Percentiles rank a stretch among this genome's conserved stretches.
Evolutionary conservation across 495 filamentous ascomycete genomes (phyloP).

Genomic region (Penicillium canescens): DNA sequence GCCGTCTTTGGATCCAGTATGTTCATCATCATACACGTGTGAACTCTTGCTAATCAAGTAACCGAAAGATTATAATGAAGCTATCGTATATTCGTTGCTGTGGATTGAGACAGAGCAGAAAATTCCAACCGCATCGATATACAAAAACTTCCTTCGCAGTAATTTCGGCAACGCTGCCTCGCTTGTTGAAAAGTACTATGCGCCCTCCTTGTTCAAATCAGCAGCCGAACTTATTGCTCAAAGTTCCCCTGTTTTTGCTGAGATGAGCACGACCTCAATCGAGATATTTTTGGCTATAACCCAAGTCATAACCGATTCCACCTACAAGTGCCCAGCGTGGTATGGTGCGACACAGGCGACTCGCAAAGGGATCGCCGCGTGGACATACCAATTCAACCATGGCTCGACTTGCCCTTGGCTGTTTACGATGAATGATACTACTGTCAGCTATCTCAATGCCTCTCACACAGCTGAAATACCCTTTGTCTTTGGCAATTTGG

Average conservation of each 20-base stretch:
- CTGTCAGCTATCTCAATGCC: background rate
- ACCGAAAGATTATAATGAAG: background rate
- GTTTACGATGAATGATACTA: background rate
- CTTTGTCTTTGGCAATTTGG: background rate
- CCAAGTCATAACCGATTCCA: slow-evolving; percentile 27
- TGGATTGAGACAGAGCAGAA: background rate
- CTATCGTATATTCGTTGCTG: background rate
- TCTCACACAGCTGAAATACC: background rate
- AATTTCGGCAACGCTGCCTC: slow-evolving; percentile 33
- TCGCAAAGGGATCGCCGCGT: slow-evolving; percentile 24
- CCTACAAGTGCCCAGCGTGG: slow-evolving; percentile 33
- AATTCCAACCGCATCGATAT: background rate
- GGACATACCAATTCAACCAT: slow-evolving; percentile 35
- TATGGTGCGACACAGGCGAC: slow-evolving; percentile 13
- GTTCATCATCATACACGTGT: background rate
- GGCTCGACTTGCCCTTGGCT: slow-evolving; percentile 24
- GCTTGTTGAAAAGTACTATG: slow-evolving; percentile 31
- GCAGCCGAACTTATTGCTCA: background rate
- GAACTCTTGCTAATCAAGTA: background rate
- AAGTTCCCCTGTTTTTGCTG: background rate
- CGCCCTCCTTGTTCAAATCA: slow-evolving; percentile 10
- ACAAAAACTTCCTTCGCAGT: slow-evolving; percentile 21
- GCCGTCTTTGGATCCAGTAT: slow-evolving; percentile 26
- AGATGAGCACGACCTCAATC: background rate
- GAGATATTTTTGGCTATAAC: slow-evolving; percentile 18